Evolutionary conservation across 202 grass and related monocot species (phyloP).

Genomic region (Elaeis oleifera): DNA sequence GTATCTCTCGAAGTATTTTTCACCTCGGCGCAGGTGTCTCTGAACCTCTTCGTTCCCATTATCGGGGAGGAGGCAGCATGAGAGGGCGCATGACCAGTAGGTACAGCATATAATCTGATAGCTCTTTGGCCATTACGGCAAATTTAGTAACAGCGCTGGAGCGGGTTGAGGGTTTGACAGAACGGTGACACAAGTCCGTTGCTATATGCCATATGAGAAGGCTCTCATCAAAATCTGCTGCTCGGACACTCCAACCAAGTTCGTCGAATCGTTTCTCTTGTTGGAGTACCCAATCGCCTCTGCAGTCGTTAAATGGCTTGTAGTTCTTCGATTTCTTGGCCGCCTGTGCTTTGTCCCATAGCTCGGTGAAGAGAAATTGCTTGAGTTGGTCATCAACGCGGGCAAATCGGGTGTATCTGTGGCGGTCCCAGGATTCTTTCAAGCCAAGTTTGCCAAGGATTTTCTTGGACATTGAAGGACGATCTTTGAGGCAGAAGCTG

Average conservation of each 20-base stretch:
- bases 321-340: constrained; percentile 32
- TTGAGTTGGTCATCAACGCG: constrained; percentile 27
- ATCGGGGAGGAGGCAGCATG: constrained; percentile 6
- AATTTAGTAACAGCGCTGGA: too few species aligned
- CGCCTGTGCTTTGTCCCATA: constrained; percentile 35
- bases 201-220: constrained; percentile 59
- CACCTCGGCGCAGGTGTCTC: constrained; percentile 21
- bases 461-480: not conserved
- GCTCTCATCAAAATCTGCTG: constrained; percentile 54
- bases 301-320: constrained; percentile 37
- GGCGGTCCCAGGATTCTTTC: constrained; percentile 37
- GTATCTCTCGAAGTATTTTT: constrained; percentile 26
- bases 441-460: constrained; percentile 7
- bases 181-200: constrained; percentile 31
- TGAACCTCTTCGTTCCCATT: constrained; percentile 1
- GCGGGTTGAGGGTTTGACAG: not conserved
- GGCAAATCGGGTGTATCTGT: constrained; percentile 15
- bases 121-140: not conserved
- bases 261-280: constrained; percentile 32
- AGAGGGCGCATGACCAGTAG: constrained; percentile 17
- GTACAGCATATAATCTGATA: constrained; percentile 3
- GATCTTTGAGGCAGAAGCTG: constrained; percentile 27
- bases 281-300: constrained; percentile 49
- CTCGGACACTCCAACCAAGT: constrained; percentile 39
- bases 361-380: constrained; percentile 25